phyloP scores from a whole-genome alignment of 257 asterid species.

The Lycium ferocissimum region DNA sequence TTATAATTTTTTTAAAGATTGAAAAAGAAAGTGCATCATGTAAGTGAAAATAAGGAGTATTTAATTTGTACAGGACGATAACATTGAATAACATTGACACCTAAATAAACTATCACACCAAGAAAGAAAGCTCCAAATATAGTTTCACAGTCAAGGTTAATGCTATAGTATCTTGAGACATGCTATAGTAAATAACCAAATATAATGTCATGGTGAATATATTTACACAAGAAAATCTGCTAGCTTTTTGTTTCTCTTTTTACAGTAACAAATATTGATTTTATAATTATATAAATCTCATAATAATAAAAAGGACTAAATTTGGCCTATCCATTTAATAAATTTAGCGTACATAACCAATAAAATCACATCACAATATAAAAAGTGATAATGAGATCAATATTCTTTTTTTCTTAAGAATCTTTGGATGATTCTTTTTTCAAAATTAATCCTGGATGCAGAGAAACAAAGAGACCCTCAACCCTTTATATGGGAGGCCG shows the following conservation, averaged over 20 bases:
- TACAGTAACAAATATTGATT: background rate
- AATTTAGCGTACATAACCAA: background rate
- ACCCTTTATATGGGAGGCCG: conserved; percentile 25
- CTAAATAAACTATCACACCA: background rate
- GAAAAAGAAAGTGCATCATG: too few species aligned
- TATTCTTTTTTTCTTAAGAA: background rate
- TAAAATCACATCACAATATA: conserved; percentile 10
- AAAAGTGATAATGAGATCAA: conserved; percentile 16
- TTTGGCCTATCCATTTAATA: background rate
- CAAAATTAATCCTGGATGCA: conserved; percentile 28
- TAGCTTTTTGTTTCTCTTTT: conserved; percentile 14
- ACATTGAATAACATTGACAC: background rate
- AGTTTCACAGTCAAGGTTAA: background rate
- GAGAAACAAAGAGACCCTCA: background rate
- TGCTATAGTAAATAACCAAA: background rate
- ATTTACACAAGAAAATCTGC: background rate
- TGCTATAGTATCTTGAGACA: background rate
- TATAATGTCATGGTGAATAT: background rate
- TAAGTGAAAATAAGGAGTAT: background rate
- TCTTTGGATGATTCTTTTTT: conserved; percentile 33
- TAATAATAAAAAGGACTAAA: background rate
- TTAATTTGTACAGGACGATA: background rate
- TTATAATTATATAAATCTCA: background rate
- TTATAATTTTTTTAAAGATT: too few species aligned
- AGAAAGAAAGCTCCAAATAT: background rate